phyloP scores from a whole-genome alignment of 73 alveolate species.

The Paramecium caudatum region DNA sequence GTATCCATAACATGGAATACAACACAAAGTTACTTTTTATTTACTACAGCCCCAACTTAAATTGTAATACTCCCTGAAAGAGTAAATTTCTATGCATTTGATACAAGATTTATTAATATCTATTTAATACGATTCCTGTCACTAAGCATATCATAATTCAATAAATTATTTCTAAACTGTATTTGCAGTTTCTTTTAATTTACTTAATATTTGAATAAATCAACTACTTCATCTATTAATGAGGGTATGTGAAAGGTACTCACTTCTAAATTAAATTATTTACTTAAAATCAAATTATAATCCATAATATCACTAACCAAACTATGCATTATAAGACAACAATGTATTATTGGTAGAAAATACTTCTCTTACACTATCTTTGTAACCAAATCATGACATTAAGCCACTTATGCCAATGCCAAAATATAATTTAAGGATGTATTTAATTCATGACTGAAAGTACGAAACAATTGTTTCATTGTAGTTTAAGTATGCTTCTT shows the following conservation, averaged over 20 bases:
- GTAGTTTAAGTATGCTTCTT: conserved; percentile 34
- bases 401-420: conserved; percentile 55
- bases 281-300: conserved; percentile 18
- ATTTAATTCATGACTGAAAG: conserved; percentile 63
- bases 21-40: neutral
- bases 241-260: neutral
- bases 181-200: neutral
- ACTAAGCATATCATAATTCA: neutral
- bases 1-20: conserved; percentile 49
- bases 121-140: conserved; percentile 36
- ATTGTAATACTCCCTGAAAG: conserved; percentile 13
- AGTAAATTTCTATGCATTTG: conserved; percentile 59
- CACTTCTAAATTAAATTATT: conserved; percentile 50
- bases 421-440: conserved; percentile 57
- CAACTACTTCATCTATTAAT: conserved; percentile 32
- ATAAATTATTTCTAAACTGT: neutral
- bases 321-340: conserved; percentile 41
- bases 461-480: neutral
- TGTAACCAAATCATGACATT: neutral
- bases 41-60: conserved; percentile 5
- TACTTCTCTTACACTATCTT: conserved; percentile 26
- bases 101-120: conserved; percentile 14
- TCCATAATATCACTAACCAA: conserved; percentile 46
- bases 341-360: conserved; percentile 19
- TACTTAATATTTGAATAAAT: neutral